Conservation (phyloP, 2,329 filamentous ascomycete genomes). For the Periconia sp. region DNA sequence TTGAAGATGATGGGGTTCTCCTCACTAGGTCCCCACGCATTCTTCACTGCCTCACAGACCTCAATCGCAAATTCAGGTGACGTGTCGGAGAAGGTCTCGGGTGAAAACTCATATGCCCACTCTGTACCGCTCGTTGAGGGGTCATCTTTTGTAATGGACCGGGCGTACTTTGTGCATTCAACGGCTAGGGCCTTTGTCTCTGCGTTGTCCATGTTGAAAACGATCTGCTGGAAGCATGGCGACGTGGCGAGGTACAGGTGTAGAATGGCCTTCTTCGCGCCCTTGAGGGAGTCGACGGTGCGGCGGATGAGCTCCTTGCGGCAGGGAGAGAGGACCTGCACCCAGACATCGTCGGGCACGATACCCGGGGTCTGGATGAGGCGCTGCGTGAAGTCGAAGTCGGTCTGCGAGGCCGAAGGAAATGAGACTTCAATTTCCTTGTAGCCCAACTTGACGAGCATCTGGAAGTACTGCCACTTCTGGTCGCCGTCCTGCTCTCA, state of each 20-base stretch:
- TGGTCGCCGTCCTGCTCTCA: constrained; percentile 79
- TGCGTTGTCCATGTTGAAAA: constrained; percentile 86
- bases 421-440: constrained; percentile 98
- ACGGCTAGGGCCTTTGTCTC: constrained; percentile 83
- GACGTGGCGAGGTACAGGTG: constrained; percentile 97
- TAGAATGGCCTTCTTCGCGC: constrained; percentile 90
- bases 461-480: constrained; percentile 94
- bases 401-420: constrained; percentile 90
- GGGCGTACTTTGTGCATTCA: constrained; percentile 82
- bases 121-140: constrained; percentile 62
- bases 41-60: constrained; percentile 92
- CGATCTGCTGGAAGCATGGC: constrained; percentile 90
- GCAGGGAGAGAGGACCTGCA: constrained; percentile 92
- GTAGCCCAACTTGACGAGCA: constrained; percentile 90
- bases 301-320: constrained; percentile 87
- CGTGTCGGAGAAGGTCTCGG: constrained; percentile 90
- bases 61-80: constrained; percentile 80
- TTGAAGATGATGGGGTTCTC: constrained; percentile 94
- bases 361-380: constrained; percentile 84
- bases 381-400: constrained; percentile 92
- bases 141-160: constrained; percentile 86
- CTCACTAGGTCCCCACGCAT: constrained; percentile 82
- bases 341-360: constrained; percentile 85
- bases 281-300: constrained; percentile 86
- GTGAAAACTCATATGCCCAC: constrained; percentile 84